A percentile compares a stretch with the other conserved stretches of the same genome.
phyloP scores from a whole-genome alignment of 768 basidiomycete species.

The Ephemerocybe angulata region DNA sequence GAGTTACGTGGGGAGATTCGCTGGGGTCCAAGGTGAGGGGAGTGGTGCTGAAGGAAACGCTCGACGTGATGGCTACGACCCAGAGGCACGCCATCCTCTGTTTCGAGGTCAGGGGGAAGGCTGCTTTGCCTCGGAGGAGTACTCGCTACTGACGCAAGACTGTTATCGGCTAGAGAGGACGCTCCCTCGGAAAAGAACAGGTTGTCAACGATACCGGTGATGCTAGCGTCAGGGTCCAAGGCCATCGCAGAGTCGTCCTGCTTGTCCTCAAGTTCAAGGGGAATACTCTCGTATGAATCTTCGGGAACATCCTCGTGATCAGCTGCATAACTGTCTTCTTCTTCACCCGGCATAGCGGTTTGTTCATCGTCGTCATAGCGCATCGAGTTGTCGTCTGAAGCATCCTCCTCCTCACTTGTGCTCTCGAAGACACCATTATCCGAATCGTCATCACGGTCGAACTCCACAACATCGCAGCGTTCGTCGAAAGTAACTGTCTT shows the following conservation, averaged over 20 bases:
- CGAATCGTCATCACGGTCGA: slow-evolving; percentile 50
- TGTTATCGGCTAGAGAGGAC: slow-evolving; percentile 18
- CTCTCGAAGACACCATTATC: slow-evolving; percentile 26
- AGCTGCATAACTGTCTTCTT: slow-evolving; percentile 3
- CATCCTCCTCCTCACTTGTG: slow-evolving; percentile 21
- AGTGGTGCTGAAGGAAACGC: slow-evolving; percentile 41
- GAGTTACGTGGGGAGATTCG: slow-evolving; percentile 29
- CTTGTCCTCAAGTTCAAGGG: slow-evolving; percentile 38
- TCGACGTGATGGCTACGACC: slow-evolving; percentile 63
- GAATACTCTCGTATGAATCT: slow-evolving; percentile 42
- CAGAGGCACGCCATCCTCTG: slow-evolving; percentile 60
- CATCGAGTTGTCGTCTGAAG: background rate
- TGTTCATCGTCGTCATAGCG: slow-evolving; percentile 24
- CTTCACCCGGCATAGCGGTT: slow-evolving; percentile 12
- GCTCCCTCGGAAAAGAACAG: slow-evolving; percentile 50
- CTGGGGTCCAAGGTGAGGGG: slow-evolving; percentile 28
- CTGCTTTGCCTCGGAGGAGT: slow-evolving; percentile 43
- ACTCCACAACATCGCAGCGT: slow-evolving; percentile 78
- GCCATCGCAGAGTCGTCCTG: slow-evolving; percentile 34
- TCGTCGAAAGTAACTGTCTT: slow-evolving; percentile 83
- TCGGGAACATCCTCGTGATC: slow-evolving; percentile 36
- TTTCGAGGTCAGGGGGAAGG: slow-evolving; percentile 55
- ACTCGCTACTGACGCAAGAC: slow-evolving; percentile 23
- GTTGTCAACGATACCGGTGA: slow-evolving; percentile 69
- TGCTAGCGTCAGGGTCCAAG: slow-evolving; percentile 52